Percentiles rank a stretch among this genome's conserved stretches.
These are phyloP conservation scores for Torulaspora franciscae DNA, from an alignment of 805 yeast species.

Conservation along the genomic window DNA sequence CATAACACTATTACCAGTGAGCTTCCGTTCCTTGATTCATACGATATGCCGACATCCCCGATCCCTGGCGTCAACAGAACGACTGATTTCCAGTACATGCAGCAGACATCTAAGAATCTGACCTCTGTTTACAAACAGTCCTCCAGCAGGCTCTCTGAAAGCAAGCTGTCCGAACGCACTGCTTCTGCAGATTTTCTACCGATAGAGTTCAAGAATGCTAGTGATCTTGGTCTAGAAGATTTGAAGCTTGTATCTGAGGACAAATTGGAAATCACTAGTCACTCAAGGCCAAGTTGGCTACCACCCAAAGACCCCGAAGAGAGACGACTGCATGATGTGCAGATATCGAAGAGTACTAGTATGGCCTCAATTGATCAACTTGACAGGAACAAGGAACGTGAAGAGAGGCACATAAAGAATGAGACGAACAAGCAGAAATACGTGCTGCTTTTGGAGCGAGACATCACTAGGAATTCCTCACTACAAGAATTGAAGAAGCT, in stretches of 20 bases:
- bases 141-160: conserved; percentile 35
- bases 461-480: conserved; percentile 33
- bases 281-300: conserved; percentile 64
- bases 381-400: conserved; percentile 27
- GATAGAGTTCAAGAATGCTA: conserved; percentile 35
- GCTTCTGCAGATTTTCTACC: conserved; percentile 38
- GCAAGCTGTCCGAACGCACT: conserved; percentile 38
- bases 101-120: conserved; percentile 38
- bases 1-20: neutral
- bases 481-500: conserved; percentile 22
- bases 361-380: conserved; percentile 35
- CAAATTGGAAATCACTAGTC: conserved; percentile 50
- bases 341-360: conserved; percentile 42
- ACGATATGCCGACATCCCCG: conserved; percentile 45
- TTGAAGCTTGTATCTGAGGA: conserved; percentile 55
- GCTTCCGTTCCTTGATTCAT: conserved; percentile 26
- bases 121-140: conserved; percentile 41
- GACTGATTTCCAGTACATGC: conserved; percentile 32
- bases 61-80: conserved; percentile 40
- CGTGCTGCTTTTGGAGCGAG: conserved; percentile 29
- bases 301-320: conserved; percentile 61
- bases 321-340: conserved; percentile 50
- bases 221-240: conserved; percentile 50
- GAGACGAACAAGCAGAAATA: conserved; percentile 29
- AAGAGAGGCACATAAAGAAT: conserved; percentile 24